phyloP scores from a whole-genome alignment of 768 basidiomycete genomes.

The Russula griseocarnosa region DNA sequence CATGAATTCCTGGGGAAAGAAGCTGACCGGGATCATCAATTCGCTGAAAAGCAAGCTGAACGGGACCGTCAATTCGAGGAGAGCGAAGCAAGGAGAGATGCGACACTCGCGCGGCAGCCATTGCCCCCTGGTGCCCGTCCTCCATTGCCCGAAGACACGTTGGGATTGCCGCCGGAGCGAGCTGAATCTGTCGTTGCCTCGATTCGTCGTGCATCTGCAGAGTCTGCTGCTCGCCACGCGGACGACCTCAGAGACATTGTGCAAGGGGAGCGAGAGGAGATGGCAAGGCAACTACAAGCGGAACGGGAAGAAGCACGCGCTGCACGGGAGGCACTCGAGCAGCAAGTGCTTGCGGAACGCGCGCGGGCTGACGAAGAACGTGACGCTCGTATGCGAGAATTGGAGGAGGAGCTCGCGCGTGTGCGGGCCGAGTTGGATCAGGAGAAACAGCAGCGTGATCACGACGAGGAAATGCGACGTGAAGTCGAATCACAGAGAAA shows the following conservation, averaged over 20 bases:
- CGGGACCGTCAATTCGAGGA: conserved; percentile 58
- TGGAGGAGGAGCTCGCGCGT: conserved; percentile 60
- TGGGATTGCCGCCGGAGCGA: conserved; percentile 29
- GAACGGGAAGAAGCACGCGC: conserved; percentile 28
- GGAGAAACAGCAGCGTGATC: conserved; percentile 54
- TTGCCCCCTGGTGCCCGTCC: neutral
- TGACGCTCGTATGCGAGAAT: conserved; percentile 50
- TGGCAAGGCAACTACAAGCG: conserved; percentile 16
- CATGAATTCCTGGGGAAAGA: conserved; percentile 60
- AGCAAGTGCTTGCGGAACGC: conserved; percentile 21
- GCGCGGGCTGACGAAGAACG: conserved; percentile 44
- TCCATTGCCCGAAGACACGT: conserved; percentile 19
- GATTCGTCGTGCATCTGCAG: conserved; percentile 43
- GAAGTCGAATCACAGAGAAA: conserved; percentile 57
- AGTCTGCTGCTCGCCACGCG: conserved; percentile 55
- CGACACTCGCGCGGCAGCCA: conserved; percentile 28
- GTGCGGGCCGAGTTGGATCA: conserved; percentile 57
- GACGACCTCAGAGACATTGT: conserved; percentile 49
- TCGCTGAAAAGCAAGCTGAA: conserved; percentile 55
- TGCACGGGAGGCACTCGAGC: conserved; percentile 25
- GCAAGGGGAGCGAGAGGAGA: conserved; percentile 28
- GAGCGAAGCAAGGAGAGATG: conserved; percentile 53
- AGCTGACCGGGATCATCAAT: conserved; percentile 58
- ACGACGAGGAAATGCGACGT: conserved; percentile 58
- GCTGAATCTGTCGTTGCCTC: conserved; percentile 37